Evolutionary conservation across 1,139 yeast species (phyloP), one percentile per base, ranked within the genome.

Genomic region (Blastobotrys petasosporus): DNA sequence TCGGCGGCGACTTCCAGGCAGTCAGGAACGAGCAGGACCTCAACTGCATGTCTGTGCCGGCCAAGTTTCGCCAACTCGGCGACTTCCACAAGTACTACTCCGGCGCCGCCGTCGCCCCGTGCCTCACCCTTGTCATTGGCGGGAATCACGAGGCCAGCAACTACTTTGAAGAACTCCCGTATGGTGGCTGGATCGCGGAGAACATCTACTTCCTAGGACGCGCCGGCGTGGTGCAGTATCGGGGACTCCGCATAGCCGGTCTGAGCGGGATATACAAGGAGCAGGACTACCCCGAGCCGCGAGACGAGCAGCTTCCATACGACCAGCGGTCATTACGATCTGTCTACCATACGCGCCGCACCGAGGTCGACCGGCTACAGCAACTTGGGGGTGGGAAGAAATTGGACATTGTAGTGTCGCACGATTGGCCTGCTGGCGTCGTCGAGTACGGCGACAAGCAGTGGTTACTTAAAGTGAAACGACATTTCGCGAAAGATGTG

Each of bases 141-240:
- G 99, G 99, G 0, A 92, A 92, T 65, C 99, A 92, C 59, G 99
- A 92, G 61, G 80, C 94, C 7, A 84, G 94, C 48, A 77, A 81
- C 51, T 86, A 85, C 62, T 60, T 92, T 53, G 74, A 77, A 54
- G 90, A 85, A 56, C 66, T 90, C 50, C 79, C 78, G 52, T 77
- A 75, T 60, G 99, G 99, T 9, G 99, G 99, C 0, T 94, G 94
- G 88, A 92, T 85, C 1, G 95, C 95, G 1, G 87, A 87, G 1
- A 82, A 84, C 54, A 87, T 92, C n/a, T 94, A 83, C 63, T 94
- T 81, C 60, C 63, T 92, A 59, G 99, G 98, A 0, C 79, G 80
- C 38, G 76, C 81, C 37, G 88, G 92, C 11, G 79, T 80, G 3
- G 69, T 94, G 1, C 79, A 84, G 80, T 84, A 67, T 58, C 75